Evolutionary conservation across 345 rosid genomes (phyloP), one percentile per base, ranked within the genome.

Genomic region (Murraya paniculata): DNA sequence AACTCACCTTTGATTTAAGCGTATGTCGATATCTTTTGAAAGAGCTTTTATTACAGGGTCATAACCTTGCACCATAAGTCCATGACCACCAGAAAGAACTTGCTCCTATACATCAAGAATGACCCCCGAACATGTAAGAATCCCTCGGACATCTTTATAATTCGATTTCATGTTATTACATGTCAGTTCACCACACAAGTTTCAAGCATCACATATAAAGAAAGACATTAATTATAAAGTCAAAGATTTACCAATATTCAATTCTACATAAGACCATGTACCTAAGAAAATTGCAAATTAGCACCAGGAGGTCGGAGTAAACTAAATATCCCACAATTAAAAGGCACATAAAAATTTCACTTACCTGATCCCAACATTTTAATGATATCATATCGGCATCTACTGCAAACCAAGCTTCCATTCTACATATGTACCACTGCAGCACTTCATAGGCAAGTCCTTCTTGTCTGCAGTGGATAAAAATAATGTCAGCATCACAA

Each of bases 341-440:
- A 24, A 19, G 14, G 62, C 21, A 7, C 74, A 31, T 1, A 39
- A 31, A 75, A 9, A 11, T 9, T 78, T 60, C 36, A 78, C 90
- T 89, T 85, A 81, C 98, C 97, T 92, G 95, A 89, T 94, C 98
- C 98, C 98, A 94, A 72, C 85, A 86, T 87, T 89, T 92, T 35
- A 92, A 85, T 18, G 98, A 94, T 74, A 94, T 94, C 89, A 88
- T 82, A 84, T 94, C 95, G 1, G 95, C 95, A 85, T 94, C 98
- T 66, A 90, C 93, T 21, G 98, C 95, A 89, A 94, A 94, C 98
- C 98, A 94, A 38, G 97, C 98, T 84, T 94, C 98, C 95, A 94
- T 90, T 85, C 98, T 85, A 84, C 98, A 94, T 65, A 94, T 86
- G 80, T 88, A 94, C 98, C 98, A 92, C 71, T 92, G 97, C 83